Conservation (phyloP, 768 basidiomycete species). For the Pholiota microspora region DNA sequence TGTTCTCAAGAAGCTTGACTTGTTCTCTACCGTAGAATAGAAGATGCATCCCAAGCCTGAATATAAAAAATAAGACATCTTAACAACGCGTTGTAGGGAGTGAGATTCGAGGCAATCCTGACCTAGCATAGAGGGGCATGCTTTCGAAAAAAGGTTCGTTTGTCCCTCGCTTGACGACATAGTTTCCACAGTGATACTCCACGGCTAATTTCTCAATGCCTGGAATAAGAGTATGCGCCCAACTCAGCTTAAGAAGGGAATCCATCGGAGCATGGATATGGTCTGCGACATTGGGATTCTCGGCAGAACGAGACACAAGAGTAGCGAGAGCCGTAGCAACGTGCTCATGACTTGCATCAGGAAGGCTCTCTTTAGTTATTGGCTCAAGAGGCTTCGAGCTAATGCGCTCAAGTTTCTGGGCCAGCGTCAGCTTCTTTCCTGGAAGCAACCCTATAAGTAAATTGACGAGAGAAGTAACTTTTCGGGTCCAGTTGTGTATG, state of each 20-base stretch:
- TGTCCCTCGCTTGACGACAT: slow-evolving; percentile 45
- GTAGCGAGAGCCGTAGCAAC: slow-evolving; percentile 30
- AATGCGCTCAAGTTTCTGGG: background rate
- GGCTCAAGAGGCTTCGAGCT: slow-evolving; percentile 22
- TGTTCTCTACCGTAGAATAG: slow-evolving; percentile 61
- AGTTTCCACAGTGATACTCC: slow-evolving; percentile 59
- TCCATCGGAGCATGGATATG: slow-evolving; percentile 32
- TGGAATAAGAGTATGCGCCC: slow-evolving; percentile 49
- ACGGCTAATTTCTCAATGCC: slow-evolving; percentile 53
- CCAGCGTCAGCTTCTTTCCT: too few species aligned
- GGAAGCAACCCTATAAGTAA: too few species aligned
- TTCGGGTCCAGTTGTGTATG: too few species aligned
- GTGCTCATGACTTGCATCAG: slow-evolving; percentile 30
- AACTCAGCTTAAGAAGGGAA: slow-evolving; percentile 26
- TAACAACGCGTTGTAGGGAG: slow-evolving; percentile 2
- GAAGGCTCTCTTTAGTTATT: slow-evolving; percentile 34
- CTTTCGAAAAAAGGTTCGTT: slow-evolving; percentile 61
- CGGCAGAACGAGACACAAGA: slow-evolving; percentile 35
- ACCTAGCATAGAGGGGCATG: slow-evolving; percentile 71
- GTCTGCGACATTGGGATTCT: slow-evolving; percentile 24
- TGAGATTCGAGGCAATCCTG: background rate
- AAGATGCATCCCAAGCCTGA: slow-evolving; percentile 70
- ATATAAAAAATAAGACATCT: background rate
- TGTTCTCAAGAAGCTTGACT: slow-evolving; percentile 44
- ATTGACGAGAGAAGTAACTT: too few species aligned